These are phyloP conservation scores for Aegilops sharonensis DNA, from an alignment of 176 grass and related monocot species.

Conservation along the genomic window DNA sequence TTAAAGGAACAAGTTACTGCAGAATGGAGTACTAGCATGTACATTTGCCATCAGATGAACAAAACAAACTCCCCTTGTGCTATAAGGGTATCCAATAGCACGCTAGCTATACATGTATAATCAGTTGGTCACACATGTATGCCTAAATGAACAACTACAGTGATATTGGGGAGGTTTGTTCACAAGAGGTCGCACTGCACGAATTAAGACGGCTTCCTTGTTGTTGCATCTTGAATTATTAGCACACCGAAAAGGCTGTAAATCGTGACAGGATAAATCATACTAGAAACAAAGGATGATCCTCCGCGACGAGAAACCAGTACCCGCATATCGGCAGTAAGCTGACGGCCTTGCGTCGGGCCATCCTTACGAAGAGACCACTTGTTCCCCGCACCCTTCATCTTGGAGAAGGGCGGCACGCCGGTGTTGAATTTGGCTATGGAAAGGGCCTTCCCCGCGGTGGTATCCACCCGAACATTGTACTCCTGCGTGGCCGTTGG, in stretches of 20 bases:
- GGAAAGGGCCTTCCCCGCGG: slow-evolving; percentile 46
- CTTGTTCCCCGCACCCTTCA: slow-evolving; percentile 50
- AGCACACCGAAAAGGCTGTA: background rate
- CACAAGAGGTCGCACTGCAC: background rate
- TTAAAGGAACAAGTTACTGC: slow-evolving; percentile 2
- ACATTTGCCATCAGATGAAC: slow-evolving; percentile 5
- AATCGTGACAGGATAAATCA: background rate
- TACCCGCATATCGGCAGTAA: slow-evolving; percentile 65
- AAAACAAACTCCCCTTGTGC: background rate
- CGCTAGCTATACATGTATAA: background rate
- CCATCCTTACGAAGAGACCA: slow-evolving; percentile 84
- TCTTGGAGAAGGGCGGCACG: slow-evolving; percentile 62
- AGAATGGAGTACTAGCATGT: background rate
- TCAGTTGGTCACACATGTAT: background rate
- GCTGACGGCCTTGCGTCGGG: slow-evolving; percentile 53
- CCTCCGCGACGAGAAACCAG: background rate
- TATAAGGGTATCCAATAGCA: background rate
- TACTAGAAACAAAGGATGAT: background rate
- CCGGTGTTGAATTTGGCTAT: slow-evolving; percentile 69
- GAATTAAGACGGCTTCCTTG: background rate
- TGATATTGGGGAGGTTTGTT: background rate
- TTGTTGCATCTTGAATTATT: background rate
- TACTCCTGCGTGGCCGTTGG: slow-evolving; percentile 51
- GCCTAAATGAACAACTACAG: background rate
- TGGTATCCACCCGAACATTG: slow-evolving; percentile 51